Evolutionary conservation across 2,329 filamentous ascomycete species (phyloP).

Genomic region (Lasiodiplodia gonubiensis): DNA sequence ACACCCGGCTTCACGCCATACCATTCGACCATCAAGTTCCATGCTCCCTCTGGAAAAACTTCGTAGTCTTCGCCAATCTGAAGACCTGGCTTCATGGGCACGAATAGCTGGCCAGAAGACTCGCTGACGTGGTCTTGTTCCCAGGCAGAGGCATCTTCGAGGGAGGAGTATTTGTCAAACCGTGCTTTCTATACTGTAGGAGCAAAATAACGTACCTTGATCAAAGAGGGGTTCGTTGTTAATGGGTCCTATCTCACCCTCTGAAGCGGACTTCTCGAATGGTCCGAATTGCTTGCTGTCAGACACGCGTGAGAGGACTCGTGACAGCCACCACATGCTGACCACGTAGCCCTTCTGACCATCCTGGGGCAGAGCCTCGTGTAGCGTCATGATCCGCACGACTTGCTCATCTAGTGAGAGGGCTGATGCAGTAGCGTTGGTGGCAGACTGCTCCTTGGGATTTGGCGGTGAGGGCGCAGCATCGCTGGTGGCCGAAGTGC

Average conservation of each 20-base stretch:
- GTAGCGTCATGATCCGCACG: constrained; percentile 69
- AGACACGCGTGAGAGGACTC: constrained; percentile 70
- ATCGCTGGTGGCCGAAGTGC: constrained; percentile 28
- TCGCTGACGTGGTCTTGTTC: constrained; percentile 36
- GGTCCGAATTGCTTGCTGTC: constrained; percentile 51
- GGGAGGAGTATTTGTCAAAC: background rate
- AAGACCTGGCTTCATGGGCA: constrained; percentile 74
- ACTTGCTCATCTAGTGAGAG: constrained; percentile 69
- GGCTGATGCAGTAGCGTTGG: background rate
- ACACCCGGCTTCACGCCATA: constrained; percentile 77
- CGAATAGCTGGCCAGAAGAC: constrained; percentile 60
- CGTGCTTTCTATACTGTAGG: background rate
- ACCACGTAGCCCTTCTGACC: constrained; percentile 79
- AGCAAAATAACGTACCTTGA: constrained; percentile 29
- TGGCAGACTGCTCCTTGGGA: constrained; percentile 1
- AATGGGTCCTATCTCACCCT: constrained; percentile 75
- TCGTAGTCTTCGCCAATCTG: constrained; percentile 72
- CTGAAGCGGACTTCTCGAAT: constrained; percentile 64
- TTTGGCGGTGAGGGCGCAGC: constrained; percentile 23
- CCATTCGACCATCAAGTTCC: constrained; percentile 80
- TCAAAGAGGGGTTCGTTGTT: constrained; percentile 65
- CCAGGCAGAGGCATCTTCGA: constrained; percentile 25
- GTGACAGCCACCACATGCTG: constrained; percentile 77
- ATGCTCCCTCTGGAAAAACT: constrained; percentile 78
- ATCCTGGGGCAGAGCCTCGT: constrained; percentile 65